Evolutionary conservation across 148 eudicot genomes (phyloP).

Genomic region (Euryodendron excelsum): DNA sequence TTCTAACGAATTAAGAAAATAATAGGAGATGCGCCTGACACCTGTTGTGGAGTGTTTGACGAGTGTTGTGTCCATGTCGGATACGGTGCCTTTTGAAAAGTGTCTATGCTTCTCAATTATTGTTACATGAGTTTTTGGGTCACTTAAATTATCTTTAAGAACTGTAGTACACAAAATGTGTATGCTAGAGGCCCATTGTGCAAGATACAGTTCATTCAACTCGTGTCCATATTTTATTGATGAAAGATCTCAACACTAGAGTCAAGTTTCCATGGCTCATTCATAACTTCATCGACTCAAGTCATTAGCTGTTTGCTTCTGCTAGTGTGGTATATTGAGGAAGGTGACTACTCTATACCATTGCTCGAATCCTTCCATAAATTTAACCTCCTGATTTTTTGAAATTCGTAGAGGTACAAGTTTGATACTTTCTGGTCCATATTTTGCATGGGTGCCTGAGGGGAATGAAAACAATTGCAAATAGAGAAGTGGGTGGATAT

Average conservation of each 20-base stretch:
- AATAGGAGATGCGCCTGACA: no score
- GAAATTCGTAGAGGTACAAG: background rate
- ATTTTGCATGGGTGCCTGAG: background rate
- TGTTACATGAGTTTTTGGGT: background rate
- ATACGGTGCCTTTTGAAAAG: no score
- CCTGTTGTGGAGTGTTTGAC: no score
- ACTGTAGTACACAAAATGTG: background rate
- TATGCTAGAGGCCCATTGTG: background rate
- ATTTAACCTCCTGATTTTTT: background rate
- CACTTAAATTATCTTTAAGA: background rate
- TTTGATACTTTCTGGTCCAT: background rate
- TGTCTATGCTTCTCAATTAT: no score
- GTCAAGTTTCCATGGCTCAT: background rate
- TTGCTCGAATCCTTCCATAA: background rate
- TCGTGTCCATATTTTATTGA: background rate
- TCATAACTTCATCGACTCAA: background rate
- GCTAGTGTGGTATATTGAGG: background rate
- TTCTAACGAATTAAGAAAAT: no score
- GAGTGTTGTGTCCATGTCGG: no score
- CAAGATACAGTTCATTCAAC: background rate
- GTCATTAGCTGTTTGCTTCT: background rate
- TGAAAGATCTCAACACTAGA: background rate
- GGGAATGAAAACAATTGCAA: background rate
- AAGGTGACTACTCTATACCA: background rate
- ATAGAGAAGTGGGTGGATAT: background rate